Evolutionary conservation across 768 basidiomycete genomes (phyloP), one percentile per base, ranked within the genome.

Genomic region (Crucibulum laeve): DNA sequence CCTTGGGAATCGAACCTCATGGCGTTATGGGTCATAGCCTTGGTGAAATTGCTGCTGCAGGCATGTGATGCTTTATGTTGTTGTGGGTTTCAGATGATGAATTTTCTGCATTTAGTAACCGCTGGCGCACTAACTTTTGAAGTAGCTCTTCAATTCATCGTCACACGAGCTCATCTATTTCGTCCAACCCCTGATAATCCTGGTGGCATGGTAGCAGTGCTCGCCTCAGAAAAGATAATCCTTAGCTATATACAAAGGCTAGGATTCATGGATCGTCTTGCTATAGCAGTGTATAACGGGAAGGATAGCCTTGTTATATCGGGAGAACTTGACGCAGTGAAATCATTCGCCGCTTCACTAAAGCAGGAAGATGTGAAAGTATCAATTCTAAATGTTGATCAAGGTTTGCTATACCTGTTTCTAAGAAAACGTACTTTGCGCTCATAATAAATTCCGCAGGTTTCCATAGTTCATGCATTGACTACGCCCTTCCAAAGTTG

Each of bases 1-100:
- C 43, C 15, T 24, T 68, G 8, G 59, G 58, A 7, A 40, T 63
- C 24, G 55, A 53, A 38, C 50, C 62, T 1, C 51, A 58, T 38
- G 60, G 63, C 6, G 64, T 68, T 5, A 50, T 68, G 46, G 65
- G 65, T 1, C 63, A 68, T 44, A 65, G 64, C 43, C 52, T 68
- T 4, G 66, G 66, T 22, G 66, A 68, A 46, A 61, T 68, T 44
- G 60, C 64, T 8, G 65, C 62, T 10, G 58, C 63, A 36, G 66
- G 66, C 65, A 30, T n/a, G 60, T 28, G 17, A 19, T 8, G 6
- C 4, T 28, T 7, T 41, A 19, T 11, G 6, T 19, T 4, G 8
- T 40, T 21, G 7, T 18, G 32, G 36, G 8, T 6, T 43, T 35
- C 30, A 35, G 17, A 43, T 36, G 35, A 36, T 13, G 13, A 8